Conservation (phyloP, 169 alveolate genomes). For the Cytauxzoon felis region DNA sequence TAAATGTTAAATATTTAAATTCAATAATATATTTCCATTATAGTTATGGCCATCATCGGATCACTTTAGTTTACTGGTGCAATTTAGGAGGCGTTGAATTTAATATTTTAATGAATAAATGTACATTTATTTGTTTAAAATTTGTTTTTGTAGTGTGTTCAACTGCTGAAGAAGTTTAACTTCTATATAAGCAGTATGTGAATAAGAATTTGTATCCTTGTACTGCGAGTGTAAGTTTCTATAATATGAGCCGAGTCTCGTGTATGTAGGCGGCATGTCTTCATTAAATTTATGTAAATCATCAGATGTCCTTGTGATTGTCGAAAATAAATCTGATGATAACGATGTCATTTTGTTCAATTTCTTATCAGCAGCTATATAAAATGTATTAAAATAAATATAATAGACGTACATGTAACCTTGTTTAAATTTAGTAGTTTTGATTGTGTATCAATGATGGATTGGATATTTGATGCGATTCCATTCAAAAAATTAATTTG, state of each 20-base stretch:
- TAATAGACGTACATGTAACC: no score
- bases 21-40: no score
- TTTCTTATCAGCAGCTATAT: no score
- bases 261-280: conserved; percentile 48
- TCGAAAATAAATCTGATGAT: conserved; percentile 15
- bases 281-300: conserved; percentile 29
- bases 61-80: conserved; percentile 59
- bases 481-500: no score
- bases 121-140: conserved; percentile 10
- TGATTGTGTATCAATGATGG: no score
- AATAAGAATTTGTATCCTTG: conserved; percentile 24
- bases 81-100: conserved; percentile 27
- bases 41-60: conserved; percentile 63
- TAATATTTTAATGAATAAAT: no score
- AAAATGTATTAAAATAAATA: no score
- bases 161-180: conserved; percentile 28
- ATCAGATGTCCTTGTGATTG: conserved; percentile 24
- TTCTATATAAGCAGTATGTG: conserved; percentile 34
- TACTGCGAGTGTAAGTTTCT: conserved; percentile 4
- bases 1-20: no score
- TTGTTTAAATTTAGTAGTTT: no score
- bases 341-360: conserved; percentile 24
- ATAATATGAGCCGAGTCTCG: conserved; percentile 30
- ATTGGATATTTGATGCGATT: no score
- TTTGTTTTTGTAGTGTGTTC: conserved; percentile 24